Base-by-base conservation (phyloP, 176 grass and related monocot species). In the Aegilops tauschii region DNA sequence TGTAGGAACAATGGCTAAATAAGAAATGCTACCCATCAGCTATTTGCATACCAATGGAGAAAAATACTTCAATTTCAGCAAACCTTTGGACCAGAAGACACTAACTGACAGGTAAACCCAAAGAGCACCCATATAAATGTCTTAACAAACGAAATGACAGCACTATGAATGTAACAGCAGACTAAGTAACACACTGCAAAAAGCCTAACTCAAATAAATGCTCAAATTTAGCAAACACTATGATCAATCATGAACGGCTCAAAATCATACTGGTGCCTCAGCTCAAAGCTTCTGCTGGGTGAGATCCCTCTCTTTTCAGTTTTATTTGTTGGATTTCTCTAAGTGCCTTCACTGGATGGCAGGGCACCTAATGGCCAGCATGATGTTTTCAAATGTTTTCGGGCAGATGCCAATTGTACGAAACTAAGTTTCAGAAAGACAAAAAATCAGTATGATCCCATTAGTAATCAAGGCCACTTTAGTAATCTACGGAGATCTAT, bases 141-240 rank as follows among this genome's bases (percentile, higher is more conserved):
- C 47, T 23, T 62, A 36, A 42, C 59, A 84, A 65, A 62, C 10
- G 21, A 37, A 80, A 77, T 36, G 9, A 62, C 31, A 78, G 34
- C 52, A 77, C 88, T 64, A 88, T 81, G 86, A 65, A 81, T 85
- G 69, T 71, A 71, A 65, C 62, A 78, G 52, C 80, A 88, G 17
- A 69, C 28, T 56, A 80, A 76, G 28, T 37, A 76, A 65, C 76
- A 84, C 35, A 69, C 76, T 50, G 85, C 85, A 84, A 87, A 87
- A 82, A 69, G 13, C 67, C 39, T 76, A 61, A 76, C 61, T 39
- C 50, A 68, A 12, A 84, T 74, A 68, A 12, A 81, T 76, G 76
- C 74, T 87, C 69, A 91, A 88, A 82, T 37, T 25, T 84, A 91
- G 81, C 85, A 81, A 37, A 47, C 76, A 88, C 61, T 49, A 65